phyloP scores from a whole-genome alignment of 148 eudicot species.

The Chenopodium suecicum region DNA sequence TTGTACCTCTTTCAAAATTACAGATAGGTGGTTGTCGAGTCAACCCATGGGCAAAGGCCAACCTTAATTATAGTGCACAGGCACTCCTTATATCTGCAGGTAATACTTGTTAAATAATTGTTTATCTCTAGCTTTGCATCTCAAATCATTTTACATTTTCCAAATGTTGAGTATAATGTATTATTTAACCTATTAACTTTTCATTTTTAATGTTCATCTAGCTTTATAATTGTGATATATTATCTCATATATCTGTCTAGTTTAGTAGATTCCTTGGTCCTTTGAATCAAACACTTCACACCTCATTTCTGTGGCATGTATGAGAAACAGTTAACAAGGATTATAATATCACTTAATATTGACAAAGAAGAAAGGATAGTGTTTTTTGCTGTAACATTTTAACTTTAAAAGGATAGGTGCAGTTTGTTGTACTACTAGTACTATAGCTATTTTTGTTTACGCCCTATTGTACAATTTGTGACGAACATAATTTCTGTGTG shows the following conservation, averaged over 20 bases:
- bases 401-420: background rate
- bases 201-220: background rate
- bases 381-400: background rate
- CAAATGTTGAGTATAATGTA: background rate
- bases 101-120: conserved; percentile 21
- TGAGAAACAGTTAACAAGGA: background rate
- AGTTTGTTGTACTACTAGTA: background rate
- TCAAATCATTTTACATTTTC: background rate
- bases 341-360: background rate
- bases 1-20: conserved; percentile 13
- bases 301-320: background rate
- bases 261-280: background rate
- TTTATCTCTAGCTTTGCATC: background rate
- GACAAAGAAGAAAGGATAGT: background rate
- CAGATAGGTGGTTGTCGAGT: conserved; percentile 62
- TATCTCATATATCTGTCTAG: background rate
- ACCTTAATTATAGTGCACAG: conserved; percentile 83
- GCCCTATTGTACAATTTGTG: background rate
- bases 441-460: background rate
- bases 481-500: conserved; percentile 9
- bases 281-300: background rate
- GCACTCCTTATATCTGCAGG: conserved; percentile 94
- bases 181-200: background rate
- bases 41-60: conserved; percentile 93
- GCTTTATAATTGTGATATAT: background rate